A percentile compares a stretch with the other conserved stretches of the same genome.
Evolutionary conservation across 805 yeast genomes (phyloP).

Genomic region (Tetrapisispora arboricola): DNA sequence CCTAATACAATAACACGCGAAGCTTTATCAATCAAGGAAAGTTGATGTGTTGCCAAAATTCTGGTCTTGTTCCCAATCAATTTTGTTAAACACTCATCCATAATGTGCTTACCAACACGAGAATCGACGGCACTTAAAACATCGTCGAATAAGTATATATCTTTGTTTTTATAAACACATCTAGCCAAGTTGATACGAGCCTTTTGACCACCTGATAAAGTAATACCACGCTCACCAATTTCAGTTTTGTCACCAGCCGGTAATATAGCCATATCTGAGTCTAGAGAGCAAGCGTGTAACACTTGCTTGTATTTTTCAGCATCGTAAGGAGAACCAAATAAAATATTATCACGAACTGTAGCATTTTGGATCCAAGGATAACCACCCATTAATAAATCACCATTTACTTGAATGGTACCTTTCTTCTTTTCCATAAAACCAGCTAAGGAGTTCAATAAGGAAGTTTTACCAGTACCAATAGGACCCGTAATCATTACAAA

Average conservation of each 20-base stretch:
- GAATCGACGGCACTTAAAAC: slow-evolving; percentile 82
- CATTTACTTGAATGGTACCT: slow-evolving; percentile 46
- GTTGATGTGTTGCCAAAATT: slow-evolving; percentile 75
- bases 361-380: slow-evolving; percentile 81
- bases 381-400: slow-evolving; percentile 46
- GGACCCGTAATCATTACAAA: slow-evolving; percentile 52
- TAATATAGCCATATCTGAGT: slow-evolving; percentile 51
- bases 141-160: slow-evolving; percentile 64
- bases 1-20: slow-evolving; percentile 60
- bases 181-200: slow-evolving; percentile 73
- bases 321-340: slow-evolving; percentile 52
- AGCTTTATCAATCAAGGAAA: slow-evolving; percentile 59
- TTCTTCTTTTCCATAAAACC: slow-evolving; percentile 53
- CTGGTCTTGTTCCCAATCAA: slow-evolving; percentile 50
- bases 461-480: slow-evolving; percentile 76
- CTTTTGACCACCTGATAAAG: slow-evolving; percentile 84
- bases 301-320: slow-evolving; percentile 42
- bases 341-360: slow-evolving; percentile 63
- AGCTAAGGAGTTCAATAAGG: slow-evolving; percentile 57
- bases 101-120: slow-evolving; percentile 71
- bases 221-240: slow-evolving; percentile 79
- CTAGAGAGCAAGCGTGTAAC: slow-evolving; percentile 55
- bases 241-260: slow-evolving; percentile 72
- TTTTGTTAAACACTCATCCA: slow-evolving; percentile 58
- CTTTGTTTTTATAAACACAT: slow-evolving; percentile 61